Evolutionary conservation across 352 stramenopile genomes (phyloP), one percentile per base, ranked within the genome.

Genomic region (Phytophthora melonis): DNA sequence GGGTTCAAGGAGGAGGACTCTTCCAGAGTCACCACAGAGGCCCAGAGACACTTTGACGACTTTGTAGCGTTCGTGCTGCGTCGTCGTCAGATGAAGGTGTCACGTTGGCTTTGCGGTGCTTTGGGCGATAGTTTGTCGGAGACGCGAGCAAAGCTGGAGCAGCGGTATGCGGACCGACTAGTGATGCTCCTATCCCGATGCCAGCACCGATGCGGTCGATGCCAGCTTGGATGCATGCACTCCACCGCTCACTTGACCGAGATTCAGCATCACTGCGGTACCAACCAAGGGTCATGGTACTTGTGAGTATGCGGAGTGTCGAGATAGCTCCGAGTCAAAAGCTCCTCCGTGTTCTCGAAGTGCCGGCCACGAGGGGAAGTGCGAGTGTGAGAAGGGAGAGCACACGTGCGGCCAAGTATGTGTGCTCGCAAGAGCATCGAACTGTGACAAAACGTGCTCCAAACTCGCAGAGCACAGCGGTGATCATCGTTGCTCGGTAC

Each of bases 291-390:
- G 87, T 45, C 27, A 47, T 2, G 73, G 78, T 7, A 3, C 45
- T 4, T 92, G 84, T 58, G 70, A 77, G 30, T 90, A 91, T 59
- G 39, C 34, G 0, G 57, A 91, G 77, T 67, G 63, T 19, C 52
- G 16, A 47, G 41, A 14, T n/a, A 19, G 25, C 5, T 57, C 19
- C 6, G 55, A 69, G 13, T 23, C 10, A 0, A 53, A 64, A 19
- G 50, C 63, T 21, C 72, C 78, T 23, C 23, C 41, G 1, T 92
- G 87, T 32, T 66, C 60, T 41, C 84, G 81, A 49, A 63, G 66
- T 54, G 80, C 80, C 18, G 82, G 87, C 1, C 87, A 93, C 39
- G 78, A 84, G 49, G 87, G 82, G 5, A 77, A 73, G 27, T 93
- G 85, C 47, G 87, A 93, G 50, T 93, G 87, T 30, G 59, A 64